Conservation (phyloP, 768 basidiomycete genomes). For the Lactarius sanguifluus region DNA sequence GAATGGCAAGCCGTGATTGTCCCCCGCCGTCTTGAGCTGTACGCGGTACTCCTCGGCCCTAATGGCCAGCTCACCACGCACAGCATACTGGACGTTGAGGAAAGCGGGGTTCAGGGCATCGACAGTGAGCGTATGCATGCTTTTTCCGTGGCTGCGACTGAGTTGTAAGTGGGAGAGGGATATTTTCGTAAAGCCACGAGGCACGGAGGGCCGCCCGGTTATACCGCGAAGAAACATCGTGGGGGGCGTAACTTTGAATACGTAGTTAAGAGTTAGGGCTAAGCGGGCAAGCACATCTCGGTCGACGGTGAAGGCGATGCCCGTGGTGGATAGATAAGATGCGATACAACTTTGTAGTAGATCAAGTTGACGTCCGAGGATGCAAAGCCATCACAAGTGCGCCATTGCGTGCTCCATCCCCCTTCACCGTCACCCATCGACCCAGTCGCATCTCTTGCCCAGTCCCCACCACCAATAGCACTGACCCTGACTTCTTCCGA, state of each 20-base stretch:
- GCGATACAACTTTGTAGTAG: neutral
- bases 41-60: slow-evolving; percentile 84
- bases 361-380: slow-evolving; percentile 38
- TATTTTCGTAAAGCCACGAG: slow-evolving; percentile 6
- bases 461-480: slow-evolving; percentile 74
- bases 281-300: neutral
- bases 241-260: neutral
- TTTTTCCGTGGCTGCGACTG: neutral
- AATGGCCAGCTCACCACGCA: slow-evolving; percentile 95
- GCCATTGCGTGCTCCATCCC: slow-evolving; percentile 68
- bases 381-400: slow-evolving; percentile 62
- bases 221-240: slow-evolving; percentile 7
- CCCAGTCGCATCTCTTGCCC: slow-evolving; percentile 90
- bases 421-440: slow-evolving; percentile 80
- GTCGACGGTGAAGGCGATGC: neutral
- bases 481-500: slow-evolving; percentile 14
- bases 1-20: slow-evolving; percentile 70
- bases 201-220: neutral
- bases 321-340: neutral
- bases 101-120: slow-evolving; percentile 81
- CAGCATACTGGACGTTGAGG: slow-evolving; percentile 91
- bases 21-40: slow-evolving; percentile 53
- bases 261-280: neutral
- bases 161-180: slow-evolving; percentile 1
- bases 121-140: slow-evolving; percentile 51